A percentile compares a stretch with the other conserved stretches of the same genome.
These are phyloP conservation scores for Trypanosoma conorhini DNA, from an alignment of 208 protist genomes.

Conservation along the genomic window DNA sequence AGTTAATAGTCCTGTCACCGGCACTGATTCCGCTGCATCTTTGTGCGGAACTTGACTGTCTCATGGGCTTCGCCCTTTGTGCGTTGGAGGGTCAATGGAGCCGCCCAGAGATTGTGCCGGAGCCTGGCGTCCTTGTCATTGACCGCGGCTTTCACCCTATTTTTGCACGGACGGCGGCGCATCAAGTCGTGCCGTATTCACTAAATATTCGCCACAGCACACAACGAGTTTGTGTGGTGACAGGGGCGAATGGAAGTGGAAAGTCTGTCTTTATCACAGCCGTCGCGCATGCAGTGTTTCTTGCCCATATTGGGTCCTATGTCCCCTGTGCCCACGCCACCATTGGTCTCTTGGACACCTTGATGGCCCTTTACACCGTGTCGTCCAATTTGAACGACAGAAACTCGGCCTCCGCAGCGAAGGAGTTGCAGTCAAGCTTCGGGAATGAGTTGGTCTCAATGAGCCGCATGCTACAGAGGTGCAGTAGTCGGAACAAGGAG, in stretches of 20 bases:
- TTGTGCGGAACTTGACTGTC: slow-evolving; percentile 76
- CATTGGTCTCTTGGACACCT: slow-evolving; percentile 54
- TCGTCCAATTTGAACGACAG: slow-evolving; percentile 7
- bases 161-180: slow-evolving; percentile 38
- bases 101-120: slow-evolving; percentile 33
- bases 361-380: slow-evolving; percentile 35
- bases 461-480: slow-evolving; percentile 60
- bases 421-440: slow-evolving; percentile 62
- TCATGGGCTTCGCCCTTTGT: slow-evolving; percentile 64
- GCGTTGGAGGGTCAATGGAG: slow-evolving; percentile 72
- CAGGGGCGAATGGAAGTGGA: slow-evolving; percentile 88
- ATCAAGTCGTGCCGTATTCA: slow-evolving; percentile 60
- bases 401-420: slow-evolving; percentile 11
- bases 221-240: slow-evolving; percentile 70
- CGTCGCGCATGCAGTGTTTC: slow-evolving; percentile 90
- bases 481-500: slow-evolving; percentile 18
- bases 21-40: slow-evolving; percentile 52
- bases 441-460: slow-evolving; percentile 64
- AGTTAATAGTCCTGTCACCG: slow-evolving; percentile 60
- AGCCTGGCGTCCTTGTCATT: slow-evolving; percentile 51
- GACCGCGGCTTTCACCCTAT: slow-evolving; percentile 73
- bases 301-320: slow-evolving; percentile 94
- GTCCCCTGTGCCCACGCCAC: slow-evolving; percentile 77
- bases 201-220: slow-evolving; percentile 28
- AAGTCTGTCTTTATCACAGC: slow-evolving; percentile 93